These are phyloP conservation scores for Verticillium klebahnii DNA, from an alignment of 2,329 filamentous ascomycete genomes.

Conservation along the genomic window DNA sequence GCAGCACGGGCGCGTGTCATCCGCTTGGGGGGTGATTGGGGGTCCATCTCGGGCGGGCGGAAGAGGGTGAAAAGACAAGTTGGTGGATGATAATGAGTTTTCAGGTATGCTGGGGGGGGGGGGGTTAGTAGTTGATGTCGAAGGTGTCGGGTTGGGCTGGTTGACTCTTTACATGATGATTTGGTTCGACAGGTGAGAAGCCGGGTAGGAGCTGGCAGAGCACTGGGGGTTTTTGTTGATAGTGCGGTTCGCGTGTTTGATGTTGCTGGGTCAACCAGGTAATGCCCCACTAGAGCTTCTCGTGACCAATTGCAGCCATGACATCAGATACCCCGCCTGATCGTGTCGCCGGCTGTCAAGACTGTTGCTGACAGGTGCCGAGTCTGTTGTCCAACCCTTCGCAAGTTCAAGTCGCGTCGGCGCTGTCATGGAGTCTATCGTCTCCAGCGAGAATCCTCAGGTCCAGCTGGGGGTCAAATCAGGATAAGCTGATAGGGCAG, in stretches of 20 bases:
- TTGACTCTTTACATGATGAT: not conserved
- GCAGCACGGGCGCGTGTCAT: slow-evolving; percentile 49
- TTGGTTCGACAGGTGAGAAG: not conserved
- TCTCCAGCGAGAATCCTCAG: no score
- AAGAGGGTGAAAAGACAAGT: slow-evolving; percentile 2
- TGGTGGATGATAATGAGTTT: not conserved
- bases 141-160: not conserved
- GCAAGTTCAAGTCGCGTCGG: no score
- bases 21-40: slow-evolving; percentile 52
- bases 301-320: not conserved
- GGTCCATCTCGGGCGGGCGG: slow-evolving; percentile 37
- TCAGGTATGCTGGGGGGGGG: not conserved
- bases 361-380: not conserved
- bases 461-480: no score
- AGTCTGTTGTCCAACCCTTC: no score
- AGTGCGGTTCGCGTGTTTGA: not conserved
- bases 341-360: not conserved
- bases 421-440: no score
- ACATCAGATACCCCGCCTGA: not conserved
- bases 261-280: slow-evolving; percentile 1
- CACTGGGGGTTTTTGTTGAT: slow-evolving; percentile 1
- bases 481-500: no score
- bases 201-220: not conserved
- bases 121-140: slow-evolving; percentile 1
- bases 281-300: not conserved